Percentiles rank a stretch among this genome's conserved stretches.
phyloP scores from a whole-genome alignment of 2,329 filamentous ascomycete species.

The Akanthomyces lecanii region DNA sequence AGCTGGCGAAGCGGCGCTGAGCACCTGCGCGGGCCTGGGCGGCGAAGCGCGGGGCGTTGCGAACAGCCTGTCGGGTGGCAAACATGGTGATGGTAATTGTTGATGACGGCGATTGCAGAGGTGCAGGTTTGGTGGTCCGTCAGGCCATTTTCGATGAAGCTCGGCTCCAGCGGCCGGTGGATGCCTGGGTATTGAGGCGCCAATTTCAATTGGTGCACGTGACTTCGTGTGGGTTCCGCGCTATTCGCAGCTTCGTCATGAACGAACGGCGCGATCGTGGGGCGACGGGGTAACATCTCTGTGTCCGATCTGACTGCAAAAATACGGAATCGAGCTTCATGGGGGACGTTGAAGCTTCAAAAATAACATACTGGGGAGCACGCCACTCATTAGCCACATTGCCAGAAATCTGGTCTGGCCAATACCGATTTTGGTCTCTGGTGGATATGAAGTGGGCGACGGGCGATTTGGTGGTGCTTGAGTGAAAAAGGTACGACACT shows the following conservation, averaged over 20 bases:
- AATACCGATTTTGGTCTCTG: not conserved
- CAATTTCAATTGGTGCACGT: slow-evolving; percentile 12
- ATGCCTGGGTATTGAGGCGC: slow-evolving; percentile 16
- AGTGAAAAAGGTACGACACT: not conserved
- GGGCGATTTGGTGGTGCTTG: not conserved
- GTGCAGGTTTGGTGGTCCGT: slow-evolving; percentile 27
- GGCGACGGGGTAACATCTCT: not conserved
- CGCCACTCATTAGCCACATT: not conserved
- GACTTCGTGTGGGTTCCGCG: slow-evolving; percentile 15
- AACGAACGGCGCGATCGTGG: slow-evolving; percentile 14
- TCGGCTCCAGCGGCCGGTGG: slow-evolving; percentile 28
- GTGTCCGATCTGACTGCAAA: not conserved
- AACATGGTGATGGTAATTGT: slow-evolving; percentile 50
- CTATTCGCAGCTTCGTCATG: not conserved
- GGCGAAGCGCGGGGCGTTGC: slow-evolving; percentile 58
- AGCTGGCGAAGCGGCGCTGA: slow-evolving; percentile 70
- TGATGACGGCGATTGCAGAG: slow-evolving; percentile 25
- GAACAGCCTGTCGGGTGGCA: slow-evolving; percentile 57
- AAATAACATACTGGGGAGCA: not conserved
- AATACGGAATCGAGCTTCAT: not conserved
- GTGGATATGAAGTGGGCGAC: not conserved
- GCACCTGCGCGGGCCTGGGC: slow-evolving; percentile 55
- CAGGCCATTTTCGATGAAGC: slow-evolving; percentile 32
- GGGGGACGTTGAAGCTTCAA: not conserved
- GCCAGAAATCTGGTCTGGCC: not conserved